Conservation (phyloP, 176 grass and related monocot species). For the Zea luxurians region DNA sequence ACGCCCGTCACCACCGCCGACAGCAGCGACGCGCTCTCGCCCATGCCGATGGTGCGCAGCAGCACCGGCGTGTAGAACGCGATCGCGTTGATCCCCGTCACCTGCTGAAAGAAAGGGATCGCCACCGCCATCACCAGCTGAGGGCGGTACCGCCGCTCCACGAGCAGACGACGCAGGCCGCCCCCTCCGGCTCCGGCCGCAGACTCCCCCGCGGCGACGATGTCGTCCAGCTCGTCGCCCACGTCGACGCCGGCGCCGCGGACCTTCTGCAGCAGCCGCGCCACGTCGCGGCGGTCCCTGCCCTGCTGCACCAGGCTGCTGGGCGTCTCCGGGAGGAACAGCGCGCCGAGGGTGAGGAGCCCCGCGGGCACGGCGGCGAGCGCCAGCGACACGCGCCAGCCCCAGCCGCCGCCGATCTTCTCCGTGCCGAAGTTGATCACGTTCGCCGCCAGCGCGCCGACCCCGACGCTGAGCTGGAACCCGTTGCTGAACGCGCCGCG, state of each 20-base stretch:
- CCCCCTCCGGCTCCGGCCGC: not conserved
- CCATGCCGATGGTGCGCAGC: slow-evolving; percentile 57
- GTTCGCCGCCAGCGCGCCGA: slow-evolving; percentile 57
- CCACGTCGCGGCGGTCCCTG: slow-evolving; percentile 9
- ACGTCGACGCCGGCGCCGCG: slow-evolving; percentile 45
- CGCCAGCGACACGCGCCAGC: slow-evolving; percentile 64
- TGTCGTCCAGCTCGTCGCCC: slow-evolving; percentile 43
- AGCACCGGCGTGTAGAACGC: slow-evolving; percentile 77
- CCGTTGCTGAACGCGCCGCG: slow-evolving; percentile 72
- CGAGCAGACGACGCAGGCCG: slow-evolving; percentile 2
- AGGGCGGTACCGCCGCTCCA: slow-evolving; percentile 40
- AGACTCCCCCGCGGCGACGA: not conserved
- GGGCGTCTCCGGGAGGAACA: slow-evolving; percentile 65
- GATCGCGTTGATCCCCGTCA: slow-evolving; percentile 63
- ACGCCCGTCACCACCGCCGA: slow-evolving; percentile 48
- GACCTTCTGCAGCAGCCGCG: slow-evolving; percentile 45
- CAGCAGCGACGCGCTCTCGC: slow-evolving; percentile 62
- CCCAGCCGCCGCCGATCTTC: slow-evolving; percentile 56
- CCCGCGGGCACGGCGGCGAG: slow-evolving; percentile 55
- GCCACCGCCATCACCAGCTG: slow-evolving; percentile 50
- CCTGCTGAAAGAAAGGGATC: slow-evolving; percentile 66
- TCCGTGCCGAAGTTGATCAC: slow-evolving; percentile 63
- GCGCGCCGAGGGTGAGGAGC: slow-evolving; percentile 47
- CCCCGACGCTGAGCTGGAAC: slow-evolving; percentile 57
- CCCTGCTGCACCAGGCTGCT: slow-evolving; percentile 61